Evolutionary conservation across 768 basidiomycete genomes (phyloP).

Genomic region (Phylloporus scabripes): DNA sequence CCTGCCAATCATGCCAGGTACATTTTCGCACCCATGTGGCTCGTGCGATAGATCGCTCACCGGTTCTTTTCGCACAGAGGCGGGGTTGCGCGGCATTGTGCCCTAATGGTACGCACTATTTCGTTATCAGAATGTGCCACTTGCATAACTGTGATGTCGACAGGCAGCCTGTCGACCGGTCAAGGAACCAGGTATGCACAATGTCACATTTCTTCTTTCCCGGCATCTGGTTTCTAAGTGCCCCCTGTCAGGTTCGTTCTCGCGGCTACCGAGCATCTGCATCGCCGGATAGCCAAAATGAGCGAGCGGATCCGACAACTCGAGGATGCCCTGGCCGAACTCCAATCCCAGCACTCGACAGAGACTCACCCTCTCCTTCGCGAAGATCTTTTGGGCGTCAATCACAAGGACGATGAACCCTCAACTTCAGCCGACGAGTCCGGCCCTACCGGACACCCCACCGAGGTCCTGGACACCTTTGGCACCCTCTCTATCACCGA

Average conservation of each 20-base stretch:
- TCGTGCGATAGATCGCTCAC: conserved; percentile 1
- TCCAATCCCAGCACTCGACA: conserved; percentile 46
- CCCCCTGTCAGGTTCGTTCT: conserved; percentile 43
- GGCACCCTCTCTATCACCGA: conserved; percentile 58
- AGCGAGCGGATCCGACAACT: conserved; percentile 50
- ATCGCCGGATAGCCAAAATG: conserved; percentile 50
- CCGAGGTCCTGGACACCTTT: conserved; percentile 50
- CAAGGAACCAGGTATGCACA: conserved; percentile 60
- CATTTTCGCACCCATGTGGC: conserved; percentile 5
- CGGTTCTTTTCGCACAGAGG: conserved; percentile 33
- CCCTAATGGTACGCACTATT: conserved; percentile 53
- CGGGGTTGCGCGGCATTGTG: conserved; percentile 66
- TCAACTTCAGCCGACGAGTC: conserved; percentile 23
- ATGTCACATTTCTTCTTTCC: conserved; percentile 1
- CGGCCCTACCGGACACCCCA: conserved; percentile 12
- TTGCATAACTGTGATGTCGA: conserved; percentile 1
- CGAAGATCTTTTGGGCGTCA: conserved; percentile 41
- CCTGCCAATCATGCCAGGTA: conserved; percentile 72
- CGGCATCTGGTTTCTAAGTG: conserved; percentile 5
- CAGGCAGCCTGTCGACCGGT: conserved; percentile 73
- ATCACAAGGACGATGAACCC: conserved; percentile 27
- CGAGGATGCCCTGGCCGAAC: conserved; percentile 51
- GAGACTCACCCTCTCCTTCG: conserved; percentile 58
- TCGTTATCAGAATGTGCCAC: not conserved
- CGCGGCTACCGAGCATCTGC: conserved; percentile 62